Percentiles rank a stretch among this genome's conserved stretches.
phyloP scores from a whole-genome alignment of 179 eudicot species.

The Silene vulgaris region DNA sequence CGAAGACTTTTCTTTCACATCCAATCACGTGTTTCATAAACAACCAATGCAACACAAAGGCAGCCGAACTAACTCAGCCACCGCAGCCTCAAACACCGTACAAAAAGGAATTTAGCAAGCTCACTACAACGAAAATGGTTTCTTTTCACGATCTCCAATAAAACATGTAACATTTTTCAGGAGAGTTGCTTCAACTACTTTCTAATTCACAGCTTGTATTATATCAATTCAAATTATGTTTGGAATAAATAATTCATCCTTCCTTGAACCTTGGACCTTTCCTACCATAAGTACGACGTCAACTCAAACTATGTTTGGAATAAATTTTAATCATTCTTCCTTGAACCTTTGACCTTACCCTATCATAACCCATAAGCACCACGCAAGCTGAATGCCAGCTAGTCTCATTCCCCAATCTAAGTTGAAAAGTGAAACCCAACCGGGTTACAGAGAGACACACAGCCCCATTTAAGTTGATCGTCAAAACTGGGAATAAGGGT shows the following conservation, averaged over 20 bases:
- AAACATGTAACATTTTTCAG: not conserved
- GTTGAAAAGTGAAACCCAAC: not conserved
- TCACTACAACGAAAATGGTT: not conserved
- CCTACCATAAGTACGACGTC: not conserved
- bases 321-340: not conserved
- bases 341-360: not conserved
- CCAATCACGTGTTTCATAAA: not conserved
- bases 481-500: too few species aligned
- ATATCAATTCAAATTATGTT: not conserved
- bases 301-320: not conserved
- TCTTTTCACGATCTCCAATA: too few species aligned
- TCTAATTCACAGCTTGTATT: too few species aligned
- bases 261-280: not conserved
- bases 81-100: conserved; percentile 9
- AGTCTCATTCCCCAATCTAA: not conserved
- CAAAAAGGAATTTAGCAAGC: not conserved
- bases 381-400: conserved; percentile 2
- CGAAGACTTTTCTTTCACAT: not conserved
- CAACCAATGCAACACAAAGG: not conserved
- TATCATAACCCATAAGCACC: not conserved
- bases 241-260: not conserved
- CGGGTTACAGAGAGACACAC: not conserved
- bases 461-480: not conserved
- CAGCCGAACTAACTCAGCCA: not conserved
- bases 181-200: not conserved